These are phyloP conservation scores for Penicillium coffeae DNA, from an alignment of 495 filamentous ascomycete genomes.

Conservation along the genomic window DNA sequence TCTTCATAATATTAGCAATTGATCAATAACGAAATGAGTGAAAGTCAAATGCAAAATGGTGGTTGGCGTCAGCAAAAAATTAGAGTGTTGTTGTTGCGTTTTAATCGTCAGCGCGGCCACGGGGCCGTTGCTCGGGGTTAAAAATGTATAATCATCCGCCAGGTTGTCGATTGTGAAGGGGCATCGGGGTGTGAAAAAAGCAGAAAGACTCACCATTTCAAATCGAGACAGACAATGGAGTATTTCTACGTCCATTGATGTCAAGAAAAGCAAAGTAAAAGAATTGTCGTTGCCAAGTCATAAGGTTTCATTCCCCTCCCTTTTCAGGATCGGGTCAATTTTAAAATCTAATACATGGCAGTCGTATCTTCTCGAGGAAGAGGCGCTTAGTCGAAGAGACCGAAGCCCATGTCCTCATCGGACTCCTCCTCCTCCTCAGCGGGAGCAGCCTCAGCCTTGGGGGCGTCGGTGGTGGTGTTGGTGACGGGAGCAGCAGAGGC, in stretches of 20 bases:
- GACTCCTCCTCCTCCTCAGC: slow-evolving; percentile 50
- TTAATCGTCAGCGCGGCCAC: slow-evolving; percentile 46
- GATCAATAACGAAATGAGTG: slow-evolving; percentile 11
- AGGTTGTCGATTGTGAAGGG: slow-evolving; percentile 1
- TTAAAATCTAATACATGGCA: slow-evolving; percentile 44
- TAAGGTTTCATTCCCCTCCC: slow-evolving; percentile 32
- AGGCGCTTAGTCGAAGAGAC: slow-evolving; percentile 55
- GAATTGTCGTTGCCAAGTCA: slow-evolving; percentile 27
- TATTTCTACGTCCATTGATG: slow-evolving; percentile 38
- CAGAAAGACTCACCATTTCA: slow-evolving; percentile 28
- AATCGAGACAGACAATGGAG: slow-evolving; percentile 30
- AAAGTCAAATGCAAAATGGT: slow-evolving; percentile 15
- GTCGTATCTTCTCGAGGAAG: slow-evolving; percentile 25
- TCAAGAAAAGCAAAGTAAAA: slow-evolving; percentile 10
- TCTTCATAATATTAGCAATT: slow-evolving; percentile 27
- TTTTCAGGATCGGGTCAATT: slow-evolving; percentile 25
- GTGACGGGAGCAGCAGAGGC: slow-evolving; percentile 73
- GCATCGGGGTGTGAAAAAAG: slow-evolving; percentile 1
- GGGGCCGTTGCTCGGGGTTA: slow-evolving; percentile 50
- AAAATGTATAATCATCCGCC: slow-evolving; percentile 57
- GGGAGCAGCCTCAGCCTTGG: slow-evolving; percentile 46
- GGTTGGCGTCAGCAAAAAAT: slow-evolving; percentile 59
- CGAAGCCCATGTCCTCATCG: slow-evolving; percentile 53
- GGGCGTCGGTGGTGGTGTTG: slow-evolving; percentile 47
- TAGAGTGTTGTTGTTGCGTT: slow-evolving; percentile 61